A percentile compares a stretch with the other conserved stretches of the same genome.
Conservation (phyloP, 2,329 filamentous ascomycete species). For the Lachnellula arida region DNA sequence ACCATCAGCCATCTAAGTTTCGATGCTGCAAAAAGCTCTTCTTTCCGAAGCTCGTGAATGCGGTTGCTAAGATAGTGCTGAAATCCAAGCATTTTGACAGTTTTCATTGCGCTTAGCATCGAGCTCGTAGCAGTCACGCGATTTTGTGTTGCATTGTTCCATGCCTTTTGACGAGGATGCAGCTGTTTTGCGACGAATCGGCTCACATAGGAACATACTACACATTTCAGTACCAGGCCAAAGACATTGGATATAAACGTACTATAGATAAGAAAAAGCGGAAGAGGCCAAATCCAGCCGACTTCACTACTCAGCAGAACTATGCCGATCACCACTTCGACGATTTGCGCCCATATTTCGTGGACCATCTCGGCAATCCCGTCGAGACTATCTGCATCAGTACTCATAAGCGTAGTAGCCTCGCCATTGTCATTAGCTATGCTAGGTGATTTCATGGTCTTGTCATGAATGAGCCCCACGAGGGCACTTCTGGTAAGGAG, state of each 20-base stretch:
- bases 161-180: slow-evolving; percentile 34
- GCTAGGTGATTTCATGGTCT: slow-evolving; percentile 27
- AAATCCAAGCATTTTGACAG: slow-evolving; percentile 37
- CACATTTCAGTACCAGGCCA: background rate
- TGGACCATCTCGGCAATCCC: slow-evolving; percentile 36
- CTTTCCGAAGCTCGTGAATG: slow-evolving; percentile 6
- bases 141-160: slow-evolving; percentile 39
- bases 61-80: background rate
- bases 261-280: slow-evolving; percentile 39
- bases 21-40: slow-evolving; percentile 31
- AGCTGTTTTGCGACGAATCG: slow-evolving; percentile 37
- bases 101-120: slow-evolving; percentile 36
- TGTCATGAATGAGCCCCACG: slow-evolving; percentile 35
- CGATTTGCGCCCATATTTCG: slow-evolving; percentile 39
- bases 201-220: slow-evolving; percentile 41
- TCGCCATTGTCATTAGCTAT: slow-evolving; percentile 30
- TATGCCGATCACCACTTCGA: slow-evolving; percentile 40
- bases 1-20: slow-evolving; percentile 36
- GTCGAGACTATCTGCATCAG: slow-evolving; percentile 36
- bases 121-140: slow-evolving; percentile 35
- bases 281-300: slow-evolving; percentile 40
- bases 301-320: slow-evolving; percentile 36
- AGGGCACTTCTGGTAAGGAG: slow-evolving; percentile 35
- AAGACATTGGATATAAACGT: slow-evolving; percentile 16
- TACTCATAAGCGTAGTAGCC: slow-evolving; percentile 38